Percentiles rank a stretch among this genome's conserved stretches.
These are phyloP conservation scores for Cicer arietinum DNA, from an alignment of 306 rosid species.

Conservation along the genomic window DNA sequence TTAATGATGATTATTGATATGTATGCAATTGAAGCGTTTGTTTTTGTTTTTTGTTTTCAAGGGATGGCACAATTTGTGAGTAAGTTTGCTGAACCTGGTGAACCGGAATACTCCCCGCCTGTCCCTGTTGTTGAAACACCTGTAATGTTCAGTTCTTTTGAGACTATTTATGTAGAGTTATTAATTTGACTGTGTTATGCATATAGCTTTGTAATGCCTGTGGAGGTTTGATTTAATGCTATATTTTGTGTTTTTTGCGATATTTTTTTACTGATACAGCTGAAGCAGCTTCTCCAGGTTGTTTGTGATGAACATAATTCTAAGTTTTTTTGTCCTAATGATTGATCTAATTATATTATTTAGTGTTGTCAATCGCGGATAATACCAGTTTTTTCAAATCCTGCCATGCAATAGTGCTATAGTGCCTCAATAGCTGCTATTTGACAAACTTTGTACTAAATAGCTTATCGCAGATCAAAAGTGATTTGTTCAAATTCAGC, in stretches of 20 bases:
- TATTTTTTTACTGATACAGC: background rate
- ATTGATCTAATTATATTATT: background rate
- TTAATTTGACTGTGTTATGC: background rate
- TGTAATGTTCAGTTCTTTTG: constrained; percentile 51
- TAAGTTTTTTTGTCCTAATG: background rate
- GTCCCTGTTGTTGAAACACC: constrained; percentile 78
- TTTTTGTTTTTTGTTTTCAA: constrained; percentile 34
- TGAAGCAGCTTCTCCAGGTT: background rate
- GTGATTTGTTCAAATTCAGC: too few species aligned
- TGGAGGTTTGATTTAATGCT: constrained; percentile 18
- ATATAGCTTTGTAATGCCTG: background rate
- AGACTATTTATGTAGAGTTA: background rate
- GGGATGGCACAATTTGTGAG: constrained; percentile 91
- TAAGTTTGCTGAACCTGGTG: constrained; percentile 86
- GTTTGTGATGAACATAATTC: background rate
- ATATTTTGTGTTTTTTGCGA: background rate
- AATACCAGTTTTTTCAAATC: too few species aligned
- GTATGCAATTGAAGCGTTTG: background rate
- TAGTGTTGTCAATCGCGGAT: too few species aligned
- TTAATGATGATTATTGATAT: background rate
- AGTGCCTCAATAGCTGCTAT: too few species aligned
- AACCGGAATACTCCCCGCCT: constrained; percentile 82
- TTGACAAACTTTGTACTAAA: too few species aligned
- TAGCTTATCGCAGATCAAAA: too few species aligned
- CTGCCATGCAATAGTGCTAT: too few species aligned